A percentile compares a stretch with the other conserved stretches of the same genome.
Conservation (phyloP, 306 rosid species). For the Oxytropis ochrocephala region DNA sequence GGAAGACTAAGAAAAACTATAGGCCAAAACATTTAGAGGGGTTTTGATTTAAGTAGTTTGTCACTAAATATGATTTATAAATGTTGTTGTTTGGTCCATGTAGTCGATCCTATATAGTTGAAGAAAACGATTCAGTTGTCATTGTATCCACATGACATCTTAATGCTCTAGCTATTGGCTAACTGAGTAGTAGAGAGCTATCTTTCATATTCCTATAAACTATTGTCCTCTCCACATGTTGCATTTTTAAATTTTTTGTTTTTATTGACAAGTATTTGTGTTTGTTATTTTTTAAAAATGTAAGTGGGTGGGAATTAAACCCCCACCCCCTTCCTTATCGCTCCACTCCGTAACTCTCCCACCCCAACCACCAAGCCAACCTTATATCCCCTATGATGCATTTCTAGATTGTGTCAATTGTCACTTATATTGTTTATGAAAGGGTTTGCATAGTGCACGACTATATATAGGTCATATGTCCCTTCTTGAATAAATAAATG, state of each 20-base stretch:
- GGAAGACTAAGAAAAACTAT: too few species aligned
- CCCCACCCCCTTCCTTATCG: too few species aligned
- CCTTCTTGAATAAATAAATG: neutral
- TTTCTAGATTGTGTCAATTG: neutral
- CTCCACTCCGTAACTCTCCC: too few species aligned
- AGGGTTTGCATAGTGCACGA: neutral
- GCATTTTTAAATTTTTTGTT: neutral
- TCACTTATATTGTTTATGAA: neutral
- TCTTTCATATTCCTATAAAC: neutral
- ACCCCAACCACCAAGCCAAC: too few species aligned
- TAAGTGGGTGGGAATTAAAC: too few species aligned
- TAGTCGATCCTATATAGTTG: neutral
- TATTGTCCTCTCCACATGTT: neutral
- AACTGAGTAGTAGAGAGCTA: neutral
- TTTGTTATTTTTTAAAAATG: too few species aligned
- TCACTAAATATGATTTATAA: too few species aligned
- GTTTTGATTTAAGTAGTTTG: too few species aligned
- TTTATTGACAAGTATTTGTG: too few species aligned
- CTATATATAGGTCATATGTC: neutral
- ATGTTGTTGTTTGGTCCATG: neutral
- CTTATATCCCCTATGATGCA: neutral
- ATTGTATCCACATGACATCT: neutral
- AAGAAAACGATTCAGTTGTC: neutral
- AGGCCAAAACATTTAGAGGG: too few species aligned
- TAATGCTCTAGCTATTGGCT: neutral